Percentiles rank a stretch among this genome's conserved stretches.
Conservation (phyloP, 2,329 filamentous ascomycete species). For the Ploettnerulaceae sp. region DNA sequence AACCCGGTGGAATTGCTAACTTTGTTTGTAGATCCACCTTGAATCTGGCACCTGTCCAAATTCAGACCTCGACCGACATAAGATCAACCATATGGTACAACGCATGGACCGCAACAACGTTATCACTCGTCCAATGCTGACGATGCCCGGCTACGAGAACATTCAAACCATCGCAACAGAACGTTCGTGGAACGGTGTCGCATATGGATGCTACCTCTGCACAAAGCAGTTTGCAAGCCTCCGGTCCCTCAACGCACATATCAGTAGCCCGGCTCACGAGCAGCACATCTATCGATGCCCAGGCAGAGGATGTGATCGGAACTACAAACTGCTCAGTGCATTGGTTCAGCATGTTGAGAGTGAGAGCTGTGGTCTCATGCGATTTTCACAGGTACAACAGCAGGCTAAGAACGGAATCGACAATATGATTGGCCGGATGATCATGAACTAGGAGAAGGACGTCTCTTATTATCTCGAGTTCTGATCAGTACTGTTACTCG, state of each 20-base stretch:
- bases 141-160: conserved; percentile 36
- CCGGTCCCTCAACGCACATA: conserved; percentile 44
- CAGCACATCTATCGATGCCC: conserved; percentile 35
- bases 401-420: conserved; percentile 19
- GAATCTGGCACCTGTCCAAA: conserved; percentile 45
- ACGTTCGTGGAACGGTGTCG: conserved; percentile 41
- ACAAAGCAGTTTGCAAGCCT: conserved; percentile 38
- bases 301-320: conserved; percentile 11
- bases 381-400: conserved; percentile 21
- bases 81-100: conserved; percentile 43
- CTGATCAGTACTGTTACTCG: not conserved
- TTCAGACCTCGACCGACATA: conserved; percentile 42
- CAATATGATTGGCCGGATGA: conserved; percentile 36
- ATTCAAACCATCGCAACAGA: conserved; percentile 37
- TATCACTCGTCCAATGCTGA: conserved; percentile 49
- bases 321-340: conserved; percentile 25
- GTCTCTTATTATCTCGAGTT: not conserved
- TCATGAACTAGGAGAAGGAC: conserved; percentile 4
- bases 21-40: conserved; percentile 43
- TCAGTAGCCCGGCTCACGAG: conserved; percentile 49
- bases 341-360: conserved; percentile 28
- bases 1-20: not conserved
- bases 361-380: conserved; percentile 28
- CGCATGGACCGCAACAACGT: conserved; percentile 42
- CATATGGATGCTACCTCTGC: conserved; percentile 53